These are phyloP conservation scores for Daldinia decipiens DNA, from an alignment of 495 filamentous ascomycete species.

Conservation along the genomic window DNA sequence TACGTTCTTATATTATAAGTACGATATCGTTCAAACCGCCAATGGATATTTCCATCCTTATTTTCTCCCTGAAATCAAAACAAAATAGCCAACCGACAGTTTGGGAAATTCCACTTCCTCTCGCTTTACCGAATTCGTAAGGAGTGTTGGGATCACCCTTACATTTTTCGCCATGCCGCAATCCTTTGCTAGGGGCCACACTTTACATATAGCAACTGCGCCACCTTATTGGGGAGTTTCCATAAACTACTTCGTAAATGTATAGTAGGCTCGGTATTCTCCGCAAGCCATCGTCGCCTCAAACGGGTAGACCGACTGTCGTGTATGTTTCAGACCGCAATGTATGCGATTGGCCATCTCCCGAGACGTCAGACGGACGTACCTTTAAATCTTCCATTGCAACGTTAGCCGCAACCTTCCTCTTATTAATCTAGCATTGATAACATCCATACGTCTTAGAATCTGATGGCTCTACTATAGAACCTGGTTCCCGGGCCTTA, in stretches of 20 bases:
- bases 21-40: background rate
- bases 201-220: constrained; percentile 14
- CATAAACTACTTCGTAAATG: background rate
- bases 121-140: constrained; percentile 26
- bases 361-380: background rate
- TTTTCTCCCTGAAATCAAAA: constrained; percentile 1
- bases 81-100: constrained; percentile 3
- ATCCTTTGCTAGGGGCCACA: constrained; percentile 28
- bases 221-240: background rate
- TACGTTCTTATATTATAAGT: background rate
- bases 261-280: background rate
- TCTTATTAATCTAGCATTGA: background rate
- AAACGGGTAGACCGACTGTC: background rate
- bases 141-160: constrained; percentile 17
- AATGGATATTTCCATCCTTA: background rate
- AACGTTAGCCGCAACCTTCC: constrained; percentile 5
- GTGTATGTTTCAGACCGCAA: background rate
- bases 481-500: background rate
- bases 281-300: background rate
- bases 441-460: background rate
- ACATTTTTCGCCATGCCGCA: constrained; percentile 22
- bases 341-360: background rate
- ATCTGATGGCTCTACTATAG: background rate
- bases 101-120: constrained; percentile 5
- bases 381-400: background rate